Percentiles rank a stretch among this genome's conserved stretches.
phyloP scores from a whole-genome alignment of 805 yeast species.

The Lipomyces sp. region DNA sequence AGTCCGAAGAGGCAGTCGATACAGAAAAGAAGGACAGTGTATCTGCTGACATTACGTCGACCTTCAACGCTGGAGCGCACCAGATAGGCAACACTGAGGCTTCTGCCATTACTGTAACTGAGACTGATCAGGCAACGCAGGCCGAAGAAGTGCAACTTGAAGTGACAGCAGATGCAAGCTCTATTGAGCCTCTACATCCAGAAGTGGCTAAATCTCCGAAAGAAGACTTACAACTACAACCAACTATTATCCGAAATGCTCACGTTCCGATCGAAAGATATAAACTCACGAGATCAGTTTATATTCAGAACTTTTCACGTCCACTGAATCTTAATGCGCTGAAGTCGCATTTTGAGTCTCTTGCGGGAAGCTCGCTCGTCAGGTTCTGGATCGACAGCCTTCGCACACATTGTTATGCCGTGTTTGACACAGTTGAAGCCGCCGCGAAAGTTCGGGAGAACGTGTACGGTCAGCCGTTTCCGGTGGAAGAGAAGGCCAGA shows the following conservation, averaged over 20 bases:
- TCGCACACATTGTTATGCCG: constrained; percentile 24
- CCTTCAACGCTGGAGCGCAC: no score
- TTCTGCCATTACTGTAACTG: no score
- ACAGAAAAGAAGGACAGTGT: no score
- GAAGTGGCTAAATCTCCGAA: no score
- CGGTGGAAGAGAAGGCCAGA: constrained; percentile 23
- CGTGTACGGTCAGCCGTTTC: constrained; percentile 16
- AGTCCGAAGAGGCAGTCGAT: neutral
- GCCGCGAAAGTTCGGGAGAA: constrained; percentile 19
- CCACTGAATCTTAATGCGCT: constrained; percentile 21
- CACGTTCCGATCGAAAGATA: constrained; percentile 3
- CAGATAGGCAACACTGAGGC: no score
- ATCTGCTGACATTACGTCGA: no score
- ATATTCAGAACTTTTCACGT: constrained; percentile 22
- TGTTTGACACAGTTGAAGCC: constrained; percentile 1
- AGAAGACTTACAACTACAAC: no score
- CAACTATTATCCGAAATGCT: constrained; percentile 7
- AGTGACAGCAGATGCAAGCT: no score
- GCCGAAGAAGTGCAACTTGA: no score
- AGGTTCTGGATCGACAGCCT: constrained; percentile 24
- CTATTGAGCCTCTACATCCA: no score
- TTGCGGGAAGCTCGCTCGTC: constrained; percentile 4
- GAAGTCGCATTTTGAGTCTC: constrained; percentile 4
- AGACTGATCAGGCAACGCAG: no score
- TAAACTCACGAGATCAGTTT: constrained; percentile 11